phyloP scores from a whole-genome alignment of 1,284 basidiomycete genomes.

The Peniophora sp. region DNA sequence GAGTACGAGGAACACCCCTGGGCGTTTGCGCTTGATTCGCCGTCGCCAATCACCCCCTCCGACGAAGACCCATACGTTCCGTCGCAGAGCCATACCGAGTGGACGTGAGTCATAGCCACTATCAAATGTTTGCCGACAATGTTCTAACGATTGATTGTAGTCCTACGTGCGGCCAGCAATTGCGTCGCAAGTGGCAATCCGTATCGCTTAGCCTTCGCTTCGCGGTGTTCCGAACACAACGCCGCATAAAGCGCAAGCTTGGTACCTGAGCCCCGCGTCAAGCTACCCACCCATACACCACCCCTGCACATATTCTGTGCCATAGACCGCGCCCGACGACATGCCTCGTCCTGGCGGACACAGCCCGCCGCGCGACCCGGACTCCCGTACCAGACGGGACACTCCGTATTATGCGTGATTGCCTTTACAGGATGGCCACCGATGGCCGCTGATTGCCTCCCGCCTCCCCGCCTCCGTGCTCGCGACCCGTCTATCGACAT shows the following conservation, averaged over 20 bases:
- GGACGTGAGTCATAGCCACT: slow-evolving; percentile 22
- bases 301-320: not conserved
- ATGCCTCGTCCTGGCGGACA: not conserved
- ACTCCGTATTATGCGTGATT: no score
- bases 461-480: not conserved
- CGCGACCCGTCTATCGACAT: not conserved
- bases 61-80: slow-evolving; percentile 10
- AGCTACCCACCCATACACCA: not conserved
- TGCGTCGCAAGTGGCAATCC: slow-evolving; percentile 53
- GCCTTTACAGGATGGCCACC: no score
- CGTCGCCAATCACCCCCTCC: slow-evolving; percentile 10
- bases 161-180: slow-evolving; percentile 46
- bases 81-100: slow-evolving; percentile 15
- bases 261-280: slow-evolving; percentile 5
- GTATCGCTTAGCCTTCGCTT: slow-evolving; percentile 45
- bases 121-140: slow-evolving; percentile 4
- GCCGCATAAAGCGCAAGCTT: slow-evolving; percentile 27
- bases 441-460: not conserved
- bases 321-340: not conserved
- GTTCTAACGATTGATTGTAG: slow-evolving; percentile 13
- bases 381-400: not conserved
- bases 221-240: slow-evolving; percentile 49
- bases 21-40: slow-evolving; percentile 24
- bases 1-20: slow-evolving; percentile 11
- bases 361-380: not conserved